Base-by-base conservation (phyloP, 352 stramenopile species). In the Globisporangium barbulae region DNA sequence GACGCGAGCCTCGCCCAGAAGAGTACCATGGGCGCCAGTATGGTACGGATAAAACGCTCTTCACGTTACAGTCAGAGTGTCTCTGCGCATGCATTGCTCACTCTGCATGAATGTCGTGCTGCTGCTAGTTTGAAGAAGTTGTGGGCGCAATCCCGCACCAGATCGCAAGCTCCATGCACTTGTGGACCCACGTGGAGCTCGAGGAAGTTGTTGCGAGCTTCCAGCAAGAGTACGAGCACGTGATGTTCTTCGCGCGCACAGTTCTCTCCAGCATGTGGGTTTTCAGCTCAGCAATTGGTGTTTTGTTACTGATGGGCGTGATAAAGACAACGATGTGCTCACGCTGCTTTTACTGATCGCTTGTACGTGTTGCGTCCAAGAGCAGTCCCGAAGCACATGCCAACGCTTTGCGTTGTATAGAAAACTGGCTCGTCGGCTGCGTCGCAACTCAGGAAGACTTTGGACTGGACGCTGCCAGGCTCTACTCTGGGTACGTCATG, bases 361-460 rank as follows among this genome's bases (percentile, higher is more conserved):
- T 61, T 35, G 13, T n/a, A 49, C 62, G 28, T 44, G 53, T 42
- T 57, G 31, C 49, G 25, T n/a, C 67, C 54, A 42, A 28, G 62
- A 54, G 30, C 53, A 89, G 80, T 31, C 72, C 78, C 21, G 55
- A 80, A 28, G 66, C 73, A 15, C 69, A 65, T 8, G 70, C 60
- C 30, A 74, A 55, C 53, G 82, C 80, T 10, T 63, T 93, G 25
- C 77, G 73, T 22, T 93, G 84, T 39, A 63, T 93, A 9, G 82
- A 90, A 63, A 76, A 66, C 21, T 93, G 84, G 84, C 68, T 85
- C 53, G 58, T 86, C 19, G 84, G 84, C 12, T 88, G 77, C 54
- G 63, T 93, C 41, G 65, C 79, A 0, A 64, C 65, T 0, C 67
- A 79, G 3, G 72, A 79, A 19, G 47, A 59, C 3, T 90, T 90